Conservation (phyloP, 1,284 basidiomycete genomes). For the Schizopora paradoxa region DNA sequence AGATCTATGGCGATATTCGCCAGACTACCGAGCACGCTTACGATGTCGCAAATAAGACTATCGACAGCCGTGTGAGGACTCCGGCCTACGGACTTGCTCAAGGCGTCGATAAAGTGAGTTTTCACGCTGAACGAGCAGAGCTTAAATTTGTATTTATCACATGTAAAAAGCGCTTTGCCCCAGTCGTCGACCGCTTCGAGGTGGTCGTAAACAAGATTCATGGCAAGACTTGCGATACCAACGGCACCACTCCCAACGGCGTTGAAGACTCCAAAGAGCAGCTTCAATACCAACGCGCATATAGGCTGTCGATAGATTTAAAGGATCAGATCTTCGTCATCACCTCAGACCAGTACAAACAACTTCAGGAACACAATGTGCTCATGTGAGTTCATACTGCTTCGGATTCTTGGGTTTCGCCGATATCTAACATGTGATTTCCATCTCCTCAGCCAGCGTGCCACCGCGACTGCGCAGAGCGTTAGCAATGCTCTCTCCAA, state of each 20-base stretch:
- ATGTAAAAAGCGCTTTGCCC: conserved; percentile 52
- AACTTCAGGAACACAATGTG: conserved; percentile 60
- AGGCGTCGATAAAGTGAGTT: conserved; percentile 65
- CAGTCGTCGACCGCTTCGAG: conserved; percentile 67
- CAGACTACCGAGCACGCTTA: conserved; percentile 50
- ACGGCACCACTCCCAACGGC: conserved; percentile 15
- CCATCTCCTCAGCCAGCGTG: conserved; percentile 54
- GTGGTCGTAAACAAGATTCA: conserved; percentile 51
- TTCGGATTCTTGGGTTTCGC: conserved; percentile 3
- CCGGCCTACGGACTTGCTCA: conserved; percentile 60
- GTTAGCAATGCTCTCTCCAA: conserved; percentile 54
- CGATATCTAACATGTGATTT: conserved; percentile 12
- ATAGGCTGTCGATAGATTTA: conserved; percentile 56
- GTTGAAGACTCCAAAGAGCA: conserved; percentile 25
- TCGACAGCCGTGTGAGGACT: conserved; percentile 58
- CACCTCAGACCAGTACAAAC: conserved; percentile 66
- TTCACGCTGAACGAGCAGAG: conserved; percentile 18
- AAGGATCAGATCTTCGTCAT: conserved; percentile 57
- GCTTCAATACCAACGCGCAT: conserved; percentile 72
- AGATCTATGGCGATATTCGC: conserved; percentile 56
- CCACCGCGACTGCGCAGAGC: conserved; percentile 59
- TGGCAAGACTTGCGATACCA: conserved; percentile 32
- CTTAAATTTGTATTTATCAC: conserved; percentile 11
- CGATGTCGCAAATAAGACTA: conserved; percentile 53
- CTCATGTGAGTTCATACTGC: conserved; percentile 46